Percentiles rank a stretch among this genome's conserved stretches.
Conservation (phyloP, 2,329 filamentous ascomycete species). For the Ilyonectria destructans region DNA sequence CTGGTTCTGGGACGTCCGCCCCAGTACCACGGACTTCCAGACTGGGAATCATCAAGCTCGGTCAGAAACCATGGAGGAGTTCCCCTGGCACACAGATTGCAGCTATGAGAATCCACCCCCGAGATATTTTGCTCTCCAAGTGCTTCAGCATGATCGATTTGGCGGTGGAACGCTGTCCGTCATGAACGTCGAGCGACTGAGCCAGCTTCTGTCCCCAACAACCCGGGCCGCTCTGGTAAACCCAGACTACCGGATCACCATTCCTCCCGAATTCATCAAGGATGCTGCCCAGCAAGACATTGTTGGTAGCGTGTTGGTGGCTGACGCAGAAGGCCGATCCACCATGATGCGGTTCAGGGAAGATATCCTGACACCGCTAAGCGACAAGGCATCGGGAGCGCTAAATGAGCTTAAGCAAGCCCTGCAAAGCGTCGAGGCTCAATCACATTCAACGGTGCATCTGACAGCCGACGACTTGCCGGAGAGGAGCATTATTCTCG, state of each 20-base stretch:
- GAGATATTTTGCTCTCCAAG: conserved; percentile 60
- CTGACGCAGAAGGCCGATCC: conserved; percentile 6
- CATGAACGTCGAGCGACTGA: conserved; percentile 53
- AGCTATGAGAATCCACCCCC: conserved; percentile 59
- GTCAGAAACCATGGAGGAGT: conserved; percentile 60
- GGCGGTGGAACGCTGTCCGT: conserved; percentile 60
- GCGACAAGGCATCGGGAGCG: conserved; percentile 39
- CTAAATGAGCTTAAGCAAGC: conserved; percentile 46
- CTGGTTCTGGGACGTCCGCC: conserved; percentile 63
- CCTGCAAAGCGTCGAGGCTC: conserved; percentile 34
- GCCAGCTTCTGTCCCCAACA: conserved; percentile 44
- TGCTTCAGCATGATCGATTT: conserved; percentile 58
- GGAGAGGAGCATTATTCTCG: conserved; percentile 49
- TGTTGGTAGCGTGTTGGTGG: conserved; percentile 44
- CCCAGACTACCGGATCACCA: conserved; percentile 52
- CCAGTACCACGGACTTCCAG: conserved; percentile 49
- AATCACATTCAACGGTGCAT: conserved; percentile 41
- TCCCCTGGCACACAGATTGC: conserved; percentile 63
- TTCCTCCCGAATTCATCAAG: conserved; percentile 57
- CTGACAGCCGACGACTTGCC: conserved; percentile 50
- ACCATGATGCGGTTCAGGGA: conserved; percentile 51
- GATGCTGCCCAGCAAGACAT: conserved; percentile 37
- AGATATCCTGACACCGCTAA: conserved; percentile 53
- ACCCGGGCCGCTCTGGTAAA: conserved; percentile 44
- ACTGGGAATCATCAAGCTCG: conserved; percentile 54